Percentiles rank a stretch among this genome's conserved stretches.
These are phyloP conservation scores for Nicotiana attenuata DNA, from an alignment of 257 asterid genomes.

Conservation along the genomic window DNA sequence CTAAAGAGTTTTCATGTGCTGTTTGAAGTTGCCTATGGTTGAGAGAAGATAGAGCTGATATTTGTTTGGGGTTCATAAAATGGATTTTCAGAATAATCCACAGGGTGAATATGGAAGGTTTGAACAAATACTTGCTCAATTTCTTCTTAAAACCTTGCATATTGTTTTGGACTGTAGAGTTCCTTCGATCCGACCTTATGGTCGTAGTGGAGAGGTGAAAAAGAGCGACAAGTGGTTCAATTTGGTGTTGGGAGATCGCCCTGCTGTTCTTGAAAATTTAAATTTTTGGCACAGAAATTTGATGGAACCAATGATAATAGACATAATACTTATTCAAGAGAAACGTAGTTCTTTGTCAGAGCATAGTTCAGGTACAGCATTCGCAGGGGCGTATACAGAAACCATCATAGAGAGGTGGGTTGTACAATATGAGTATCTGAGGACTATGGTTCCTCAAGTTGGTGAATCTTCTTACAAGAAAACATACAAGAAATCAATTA, in stretches of 20 bases:
- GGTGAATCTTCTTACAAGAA: conserved; percentile 70
- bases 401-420: conserved; percentile 90
- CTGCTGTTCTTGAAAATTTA: conserved; percentile 77
- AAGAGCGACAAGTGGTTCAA: conserved; percentile 93
- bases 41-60: conserved; percentile 19
- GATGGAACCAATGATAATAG: conserved; percentile 91
- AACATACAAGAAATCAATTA: conserved; percentile 73
- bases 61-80: conserved; percentile 25
- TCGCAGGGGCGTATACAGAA: conserved; percentile 44
- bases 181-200: conserved; percentile 56
- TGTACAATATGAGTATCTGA: conserved; percentile 66
- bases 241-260: conserved; percentile 81
- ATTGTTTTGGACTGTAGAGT: conserved; percentile 86
- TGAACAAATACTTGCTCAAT: conserved; percentile 89
- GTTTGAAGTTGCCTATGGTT: not conserved
- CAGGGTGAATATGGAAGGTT: conserved; percentile 75
- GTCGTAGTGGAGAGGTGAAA: conserved; percentile 53
- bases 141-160: conserved; percentile 80
- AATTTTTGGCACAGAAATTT: conserved; percentile 86
- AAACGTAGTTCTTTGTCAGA: conserved; percentile 30
- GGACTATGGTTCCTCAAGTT: conserved; percentile 50
- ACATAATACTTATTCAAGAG: conserved; percentile 75
- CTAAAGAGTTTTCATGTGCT: not conserved
- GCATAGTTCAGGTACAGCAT: conserved; percentile 22
- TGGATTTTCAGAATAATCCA: conserved; percentile 72